phyloP scores from a whole-genome alignment of 768 basidiomycete species.

The Pisolithus orientalis region DNA sequence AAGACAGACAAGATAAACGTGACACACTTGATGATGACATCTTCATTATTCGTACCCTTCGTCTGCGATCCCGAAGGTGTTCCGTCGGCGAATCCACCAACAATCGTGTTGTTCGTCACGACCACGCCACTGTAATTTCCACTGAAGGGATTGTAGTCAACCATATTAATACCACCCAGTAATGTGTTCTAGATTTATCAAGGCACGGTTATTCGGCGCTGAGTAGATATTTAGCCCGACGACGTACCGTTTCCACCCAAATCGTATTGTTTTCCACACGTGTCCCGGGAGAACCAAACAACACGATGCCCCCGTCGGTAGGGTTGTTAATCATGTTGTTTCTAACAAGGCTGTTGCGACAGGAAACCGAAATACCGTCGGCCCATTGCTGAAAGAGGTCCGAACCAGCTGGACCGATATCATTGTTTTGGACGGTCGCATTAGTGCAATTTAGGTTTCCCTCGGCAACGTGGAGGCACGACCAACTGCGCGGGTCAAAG shows the following conservation, averaged over 20 bases:
- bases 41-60: conserved; percentile 50
- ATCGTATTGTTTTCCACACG: conserved; percentile 73
- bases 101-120: conserved; percentile 59
- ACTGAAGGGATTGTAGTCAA: conserved; percentile 61
- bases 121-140: conserved; percentile 62
- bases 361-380: conserved; percentile 74
- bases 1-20: neutral
- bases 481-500: conserved; percentile 76
- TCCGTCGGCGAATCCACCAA: conserved; percentile 62
- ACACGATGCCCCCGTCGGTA: conserved; percentile 75
- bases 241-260: conserved; percentile 57
- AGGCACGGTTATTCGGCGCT: neutral
- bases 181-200: conserved; percentile 47
- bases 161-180: conserved; percentile 74
- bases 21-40: conserved; percentile 66
- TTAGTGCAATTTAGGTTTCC: conserved; percentile 62
- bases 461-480: conserved; percentile 73
- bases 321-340: conserved; percentile 68
- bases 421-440: conserved; percentile 68
- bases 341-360: conserved; percentile 51
- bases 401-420: conserved; percentile 73
- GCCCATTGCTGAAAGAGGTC: conserved; percentile 70
- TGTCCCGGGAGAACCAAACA: conserved; percentile 72
- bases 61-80: conserved; percentile 31
- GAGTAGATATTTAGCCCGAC: neutral